Base-by-base conservation (phyloP, 2,329 filamentous ascomycete genomes). In the Macrophomina tecta region DNA sequence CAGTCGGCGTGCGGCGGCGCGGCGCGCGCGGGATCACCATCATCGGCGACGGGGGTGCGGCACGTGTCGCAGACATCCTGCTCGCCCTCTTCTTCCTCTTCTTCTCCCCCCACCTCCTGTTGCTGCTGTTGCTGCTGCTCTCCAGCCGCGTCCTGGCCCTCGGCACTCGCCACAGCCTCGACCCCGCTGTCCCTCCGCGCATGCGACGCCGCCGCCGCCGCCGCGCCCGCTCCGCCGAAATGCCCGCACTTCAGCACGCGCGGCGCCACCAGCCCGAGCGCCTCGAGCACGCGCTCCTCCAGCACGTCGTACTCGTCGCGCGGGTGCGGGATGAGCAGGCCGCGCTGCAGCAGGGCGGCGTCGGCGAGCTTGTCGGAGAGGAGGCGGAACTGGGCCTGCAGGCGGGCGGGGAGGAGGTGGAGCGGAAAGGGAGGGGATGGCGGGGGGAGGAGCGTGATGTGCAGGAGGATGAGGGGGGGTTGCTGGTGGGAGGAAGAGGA, bases 271-370 rank as follows among this genome's bases (percentile, higher is more conserved):
- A 94, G 82, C 75, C 93, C 91, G 53, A 94, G 79, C 1, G 90
- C 89, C 76, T 94, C 91, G 2, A 94, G 81, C 40, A 94, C 82
- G 34, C 91, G 84, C 79, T 94, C 91, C 78, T 94, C 91, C 0
- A 95, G 84, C 66, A 92, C 80, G 76, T 94, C 91, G 73, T 91
- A 94, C 75, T 94, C 91, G 66, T 90, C 90, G 71, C 91, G 87
- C 1, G 92, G 92, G 74, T 95, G 92, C 1, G 91, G 87, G 7
- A 95, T 84, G 51, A 95, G 81, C 40, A 95, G 84, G 2, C 91
- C 92, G 28, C 92, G 85, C 73, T 91, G 86, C 69, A 91, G 84
- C 11, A 79, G 69, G 12, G 93, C 87, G 0, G 90, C 92, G 61
- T 93, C 90, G 1, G 87, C 88, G 4, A 92, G 82, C 67, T 90